Conservation (phyloP, 1,139 yeast genomes). For the Scheffersomyces parashehatae region DNA sequence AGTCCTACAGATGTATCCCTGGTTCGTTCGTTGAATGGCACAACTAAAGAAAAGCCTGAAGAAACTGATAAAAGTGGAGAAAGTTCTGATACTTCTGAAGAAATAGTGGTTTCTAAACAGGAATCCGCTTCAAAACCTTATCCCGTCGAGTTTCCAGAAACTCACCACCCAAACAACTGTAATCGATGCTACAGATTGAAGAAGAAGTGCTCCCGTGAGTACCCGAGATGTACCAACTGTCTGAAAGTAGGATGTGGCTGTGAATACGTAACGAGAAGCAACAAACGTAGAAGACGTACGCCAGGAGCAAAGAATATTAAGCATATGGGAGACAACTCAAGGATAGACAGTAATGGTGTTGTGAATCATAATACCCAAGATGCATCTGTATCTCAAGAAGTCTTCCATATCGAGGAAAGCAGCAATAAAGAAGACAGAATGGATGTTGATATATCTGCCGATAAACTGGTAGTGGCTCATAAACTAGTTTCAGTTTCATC, state of each 20-base stretch:
- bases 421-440: neutral
- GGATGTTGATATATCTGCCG: neutral
- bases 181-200: conserved; percentile 45
- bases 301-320: conserved; percentile 1
- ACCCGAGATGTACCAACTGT: conserved; percentile 42
- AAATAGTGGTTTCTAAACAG: neutral
- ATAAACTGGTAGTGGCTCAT: conserved; percentile 8
- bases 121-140: conserved; percentile 4
- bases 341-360: conserved; percentile 4
- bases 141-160: conserved; percentile 21
- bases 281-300: conserved; percentile 22
- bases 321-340: conserved; percentile 1
- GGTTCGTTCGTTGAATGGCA: neutral
- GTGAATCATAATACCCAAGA: conserved; percentile 2
- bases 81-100: neutral
- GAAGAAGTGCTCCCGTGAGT: conserved; percentile 42
- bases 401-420: conserved; percentile 3
- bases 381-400: conserved; percentile 2
- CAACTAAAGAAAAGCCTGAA: neutral
- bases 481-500: conserved; percentile 14
- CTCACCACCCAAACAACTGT: conserved; percentile 40
- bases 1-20: neutral
- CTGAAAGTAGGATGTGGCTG: conserved; percentile 35
- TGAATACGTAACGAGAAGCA: conserved; percentile 35
- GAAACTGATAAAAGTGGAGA: neutral